Evolutionary conservation across 805 yeast genomes (phyloP).

Genomic region (Candida morakotiae): DNA sequence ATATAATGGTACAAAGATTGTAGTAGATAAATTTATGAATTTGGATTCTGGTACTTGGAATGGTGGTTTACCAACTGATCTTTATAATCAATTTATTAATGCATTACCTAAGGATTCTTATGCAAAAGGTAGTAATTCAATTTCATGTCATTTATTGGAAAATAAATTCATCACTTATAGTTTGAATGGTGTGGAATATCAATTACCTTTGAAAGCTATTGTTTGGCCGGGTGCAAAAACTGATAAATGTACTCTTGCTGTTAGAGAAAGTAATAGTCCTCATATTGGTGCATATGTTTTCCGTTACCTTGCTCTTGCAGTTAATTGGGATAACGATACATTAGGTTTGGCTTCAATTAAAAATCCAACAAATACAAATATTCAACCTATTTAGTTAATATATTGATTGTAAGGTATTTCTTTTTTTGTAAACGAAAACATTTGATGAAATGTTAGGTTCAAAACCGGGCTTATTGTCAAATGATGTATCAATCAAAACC

Average conservation of each 20-base stretch:
- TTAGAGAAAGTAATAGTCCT: neutral
- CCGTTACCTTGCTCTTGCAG: conserved; percentile 1
- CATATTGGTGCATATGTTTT: neutral
- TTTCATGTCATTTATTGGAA: neutral
- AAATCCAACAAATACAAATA: too few relatives aligned
- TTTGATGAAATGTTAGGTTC: too few relatives aligned
- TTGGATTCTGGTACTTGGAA: conserved; percentile 2
- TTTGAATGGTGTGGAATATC: neutral
- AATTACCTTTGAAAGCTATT: conserved; percentile 1
- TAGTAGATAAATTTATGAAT: neutral
- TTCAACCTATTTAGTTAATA: too few relatives aligned
- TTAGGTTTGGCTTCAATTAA: neutral
- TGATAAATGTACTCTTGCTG: neutral
- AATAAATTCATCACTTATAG: neutral
- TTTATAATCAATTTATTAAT: neutral
- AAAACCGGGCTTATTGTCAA: too few relatives aligned
- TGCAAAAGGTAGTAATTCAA: neutral
- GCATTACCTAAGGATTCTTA: conserved; percentile 3
- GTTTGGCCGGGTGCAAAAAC: neutral
- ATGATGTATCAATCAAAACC: too few relatives aligned
- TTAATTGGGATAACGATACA: neutral
- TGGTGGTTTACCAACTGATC: neutral
- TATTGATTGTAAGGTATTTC: too few relatives aligned
- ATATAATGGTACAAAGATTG: neutral
- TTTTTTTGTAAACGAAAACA: too few relatives aligned